phyloP scores from a whole-genome alignment of 2,329 filamentous ascomycete species.

The Onygenales sp. region DNA sequence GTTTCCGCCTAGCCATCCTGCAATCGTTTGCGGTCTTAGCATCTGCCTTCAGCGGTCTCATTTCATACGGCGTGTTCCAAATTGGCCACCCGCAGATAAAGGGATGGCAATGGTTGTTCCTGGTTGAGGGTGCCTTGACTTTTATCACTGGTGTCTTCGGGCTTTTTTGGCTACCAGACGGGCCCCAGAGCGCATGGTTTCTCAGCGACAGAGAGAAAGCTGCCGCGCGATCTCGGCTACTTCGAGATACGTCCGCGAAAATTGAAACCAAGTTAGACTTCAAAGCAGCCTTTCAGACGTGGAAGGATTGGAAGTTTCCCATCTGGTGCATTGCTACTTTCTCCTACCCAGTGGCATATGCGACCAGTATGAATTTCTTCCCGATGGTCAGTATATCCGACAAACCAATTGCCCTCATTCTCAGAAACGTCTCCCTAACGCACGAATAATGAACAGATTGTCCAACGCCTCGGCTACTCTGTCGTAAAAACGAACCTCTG shows the following conservation, averaged over 20 bases:
- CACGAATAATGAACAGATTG: background rate
- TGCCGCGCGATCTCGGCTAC: background rate
- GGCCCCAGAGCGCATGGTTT: constrained; percentile 28
- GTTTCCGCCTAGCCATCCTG: background rate
- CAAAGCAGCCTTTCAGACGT: constrained; percentile 8
- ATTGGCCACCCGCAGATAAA: constrained; percentile 37
- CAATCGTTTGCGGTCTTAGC: background rate
- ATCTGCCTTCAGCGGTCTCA: constrained; percentile 29
- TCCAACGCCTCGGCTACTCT: background rate
- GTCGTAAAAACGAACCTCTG: background rate
- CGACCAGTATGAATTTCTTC: background rate
- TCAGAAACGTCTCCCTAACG: background rate
- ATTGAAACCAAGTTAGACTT: background rate
- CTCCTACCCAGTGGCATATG: background rate
- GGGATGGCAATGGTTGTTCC: constrained; percentile 38
- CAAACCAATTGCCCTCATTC: no score
- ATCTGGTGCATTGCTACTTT: background rate
- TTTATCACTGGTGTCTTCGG: constrained; percentile 21
- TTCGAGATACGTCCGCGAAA: background rate
- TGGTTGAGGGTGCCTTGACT: constrained; percentile 33
- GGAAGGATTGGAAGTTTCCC: constrained; percentile 15
- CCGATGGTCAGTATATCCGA: background rate
- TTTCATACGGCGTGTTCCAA: constrained; percentile 38
- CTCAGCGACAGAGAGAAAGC: constrained; percentile 10
- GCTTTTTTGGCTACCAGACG: constrained; percentile 26